Evolutionary conservation across 306 rosid species (phyloP), one percentile per base, ranked within the genome.

Genomic region (Casuarina cunninghamiana): DNA sequence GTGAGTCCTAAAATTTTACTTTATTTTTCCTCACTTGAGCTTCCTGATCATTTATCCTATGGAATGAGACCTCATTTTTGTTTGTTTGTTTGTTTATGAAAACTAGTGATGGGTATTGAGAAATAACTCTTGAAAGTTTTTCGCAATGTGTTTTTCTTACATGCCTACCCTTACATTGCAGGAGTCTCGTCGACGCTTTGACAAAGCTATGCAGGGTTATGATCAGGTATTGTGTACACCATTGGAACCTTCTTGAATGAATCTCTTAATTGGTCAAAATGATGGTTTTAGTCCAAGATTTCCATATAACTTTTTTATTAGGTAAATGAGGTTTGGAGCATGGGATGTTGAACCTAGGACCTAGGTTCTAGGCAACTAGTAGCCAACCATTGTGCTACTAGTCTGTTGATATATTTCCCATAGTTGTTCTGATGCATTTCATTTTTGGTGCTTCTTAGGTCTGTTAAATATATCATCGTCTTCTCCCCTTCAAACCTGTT

Each of bases 131-230:
- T 39, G 48, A 63, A 67, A 2, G 26, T 41, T 68, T 35, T 38
- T 62, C 54, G 73, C 50, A 2, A 50, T 65, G 58, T 8, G 62
- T 39, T 71, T 74, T 74, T 44, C 65, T 65, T 41, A 55, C 53
- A 21, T 71, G 38, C 51, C 77, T 42, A 76, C 68, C 62, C 72
- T 53, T 16, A 39, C 76, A 79, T 60, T 84, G 76, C 84, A 95
- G 99, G 97, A 91, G 26, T 91, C 97, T 15, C 92, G 97, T 50
- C 84, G 80, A 3, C 91, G 91, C 53, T 95, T 88, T 75, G 96
- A 95, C 88, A 91, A 93, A 84, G 85, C 96, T 51, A 82, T 86
- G 77, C 88, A 93, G 53, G 88, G 86, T 46, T 95, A 95, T 82
- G 99, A 95, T 85, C 99, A 95, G 99, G 99, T 95, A 85, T 49